phyloP scores from a whole-genome alignment of 176 grass and related monocot species.

The Melocanna baccifera region DNA sequence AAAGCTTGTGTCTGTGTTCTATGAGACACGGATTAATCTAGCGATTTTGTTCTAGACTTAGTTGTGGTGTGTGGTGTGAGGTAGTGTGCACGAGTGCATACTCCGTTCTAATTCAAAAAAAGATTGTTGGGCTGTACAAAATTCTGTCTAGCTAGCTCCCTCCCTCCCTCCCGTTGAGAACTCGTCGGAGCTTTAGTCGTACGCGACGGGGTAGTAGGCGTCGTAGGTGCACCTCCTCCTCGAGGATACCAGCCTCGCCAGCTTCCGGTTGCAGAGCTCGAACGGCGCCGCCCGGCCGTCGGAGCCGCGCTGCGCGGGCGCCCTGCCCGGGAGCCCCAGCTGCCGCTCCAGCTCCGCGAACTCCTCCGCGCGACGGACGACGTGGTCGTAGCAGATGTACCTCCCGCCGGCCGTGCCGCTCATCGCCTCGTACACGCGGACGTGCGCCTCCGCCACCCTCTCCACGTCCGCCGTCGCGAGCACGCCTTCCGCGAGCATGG shows the following conservation, averaged over 20 bases:
- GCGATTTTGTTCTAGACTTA: too few relatives aligned
- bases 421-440: slow-evolving; percentile 83
- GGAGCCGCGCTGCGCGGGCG: not conserved
- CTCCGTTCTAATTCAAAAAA: too few relatives aligned
- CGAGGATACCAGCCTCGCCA: slow-evolving; percentile 59
- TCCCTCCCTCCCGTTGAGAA: not conserved
- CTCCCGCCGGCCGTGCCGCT: slow-evolving; percentile 68
- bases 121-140: not conserved
- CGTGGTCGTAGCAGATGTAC: slow-evolving; percentile 88
- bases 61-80: too few relatives aligned
- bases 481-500: slow-evolving; percentile 68
- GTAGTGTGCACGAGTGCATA: too few relatives aligned
- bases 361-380: slow-evolving; percentile 65
- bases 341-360: slow-evolving; percentile 73
- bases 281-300: slow-evolving; percentile 35
- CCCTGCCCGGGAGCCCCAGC: slow-evolving; percentile 52
- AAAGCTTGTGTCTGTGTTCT: too few relatives aligned
- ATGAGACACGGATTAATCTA: too few relatives aligned
- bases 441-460: slow-evolving; percentile 76
- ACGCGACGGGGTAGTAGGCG: slow-evolving; percentile 36
- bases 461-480: slow-evolving; percentile 74
- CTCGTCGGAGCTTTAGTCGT: slow-evolving; percentile 14
- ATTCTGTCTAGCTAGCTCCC: too few relatives aligned
- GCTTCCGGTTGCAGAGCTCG: slow-evolving; percentile 80
- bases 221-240: slow-evolving; percentile 79